Conservation (phyloP, 345 rosid species). For the Angophora floribunda region DNA sequence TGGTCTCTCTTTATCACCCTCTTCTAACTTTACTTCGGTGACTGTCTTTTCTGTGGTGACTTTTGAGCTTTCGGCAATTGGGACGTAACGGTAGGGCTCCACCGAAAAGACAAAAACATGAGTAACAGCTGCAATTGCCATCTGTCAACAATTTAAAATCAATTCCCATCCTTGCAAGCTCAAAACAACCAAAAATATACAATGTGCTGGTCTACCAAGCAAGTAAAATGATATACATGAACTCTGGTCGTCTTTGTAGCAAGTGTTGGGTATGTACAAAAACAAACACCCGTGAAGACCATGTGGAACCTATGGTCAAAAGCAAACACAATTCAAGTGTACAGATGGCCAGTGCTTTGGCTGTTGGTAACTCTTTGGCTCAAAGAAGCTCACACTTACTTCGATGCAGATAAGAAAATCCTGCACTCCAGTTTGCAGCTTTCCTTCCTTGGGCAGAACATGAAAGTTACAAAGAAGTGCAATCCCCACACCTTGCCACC, state of each 20-base stretch:
- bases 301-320: not conserved
- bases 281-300: not conserved
- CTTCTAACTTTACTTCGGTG: conserved; percentile 23
- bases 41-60: conserved; percentile 31
- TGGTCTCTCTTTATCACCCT: conserved; percentile 13
- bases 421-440: conserved; percentile 47
- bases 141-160: conserved; percentile 22
- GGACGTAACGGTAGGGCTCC: conserved; percentile 41
- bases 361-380: not conserved
- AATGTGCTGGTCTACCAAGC: not conserved
- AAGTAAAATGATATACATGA: not conserved
- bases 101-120: conserved; percentile 68
- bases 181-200: not conserved
- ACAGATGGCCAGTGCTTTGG: not conserved
- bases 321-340: not conserved
- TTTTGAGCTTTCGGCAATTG: conserved; percentile 18
- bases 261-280: not conserved
- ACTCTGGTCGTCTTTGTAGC: not conserved
- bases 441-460: conserved; percentile 56
- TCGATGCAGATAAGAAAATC: conserved; percentile 82
- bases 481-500: conserved; percentile 96
- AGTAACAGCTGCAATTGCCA: conserved; percentile 82
- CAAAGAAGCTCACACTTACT: conserved; percentile 23
- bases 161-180: not conserved
- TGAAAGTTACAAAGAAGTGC: conserved; percentile 46